phyloP scores from a whole-genome alignment of 2,329 filamentous ascomycete genomes.

The Paecilomyces sp. region DNA sequence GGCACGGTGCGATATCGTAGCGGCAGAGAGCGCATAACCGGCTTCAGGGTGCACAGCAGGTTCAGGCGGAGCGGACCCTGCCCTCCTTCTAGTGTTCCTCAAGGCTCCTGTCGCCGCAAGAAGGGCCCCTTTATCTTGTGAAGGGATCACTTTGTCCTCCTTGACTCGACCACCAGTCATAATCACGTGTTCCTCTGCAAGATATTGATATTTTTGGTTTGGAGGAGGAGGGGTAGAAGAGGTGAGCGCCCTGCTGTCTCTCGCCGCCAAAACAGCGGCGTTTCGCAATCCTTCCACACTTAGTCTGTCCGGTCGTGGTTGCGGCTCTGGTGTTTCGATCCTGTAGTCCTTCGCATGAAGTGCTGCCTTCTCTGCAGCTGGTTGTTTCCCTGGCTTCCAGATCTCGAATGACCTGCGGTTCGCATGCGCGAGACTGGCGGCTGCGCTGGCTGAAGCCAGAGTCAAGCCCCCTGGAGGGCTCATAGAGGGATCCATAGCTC shows the following conservation, averaged over 20 bases:
- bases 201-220: conserved; percentile 7
- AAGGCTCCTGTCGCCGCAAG: conserved; percentile 73
- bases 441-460: conserved; percentile 61
- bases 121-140: conserved; percentile 59
- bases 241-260: conserved; percentile 15
- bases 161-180: conserved; percentile 40
- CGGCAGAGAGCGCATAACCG: conserved; percentile 58
- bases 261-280: conserved; percentile 62
- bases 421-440: conserved; percentile 66
- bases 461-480: conserved; percentile 46
- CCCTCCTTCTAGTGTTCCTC: conserved; percentile 52
- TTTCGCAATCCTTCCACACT: conserved; percentile 61
- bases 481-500: conserved; percentile 1
- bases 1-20: conserved; percentile 56
- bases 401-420: conserved; percentile 55
- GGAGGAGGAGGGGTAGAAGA: conserved; percentile 6
- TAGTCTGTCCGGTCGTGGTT: conserved; percentile 39
- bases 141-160: conserved; percentile 30
- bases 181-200: conserved; percentile 53
- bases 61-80: conserved; percentile 53
- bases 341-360: conserved; percentile 54
- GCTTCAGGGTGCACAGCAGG: conserved; percentile 45
- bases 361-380: conserved; percentile 54
- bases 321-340: conserved; percentile 11
- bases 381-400: conserved; percentile 59